Base-by-base conservation (phyloP, 805 yeast species). In the Candida bentonensis region DNA sequence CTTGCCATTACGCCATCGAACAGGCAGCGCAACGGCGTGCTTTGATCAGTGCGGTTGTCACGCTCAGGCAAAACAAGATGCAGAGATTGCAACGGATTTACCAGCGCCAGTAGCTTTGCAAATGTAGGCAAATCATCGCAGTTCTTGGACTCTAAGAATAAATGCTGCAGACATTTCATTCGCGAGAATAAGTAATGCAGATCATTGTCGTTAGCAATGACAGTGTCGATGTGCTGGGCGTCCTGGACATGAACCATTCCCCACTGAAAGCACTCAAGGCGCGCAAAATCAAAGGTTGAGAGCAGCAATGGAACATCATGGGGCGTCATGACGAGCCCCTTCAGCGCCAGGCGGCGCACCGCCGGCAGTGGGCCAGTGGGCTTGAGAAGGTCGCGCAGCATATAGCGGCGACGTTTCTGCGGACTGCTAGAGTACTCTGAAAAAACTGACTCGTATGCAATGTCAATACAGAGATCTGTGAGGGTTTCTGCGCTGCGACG, bases 271-370 rank as follows among this genome's bases (percentile, higher is more conserved):
- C 17, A 30, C 17, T 11, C 7, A 17, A 30, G 7, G 17, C 17
- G 7, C 5, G 36, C 5, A 15, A 30, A 30, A n/a, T 30, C 17
- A n/a, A 30, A 30, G 5, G 7, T 30, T 9, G 5, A 5, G 5
- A 13, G 36, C 20, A 30, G n/a, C 5, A 30, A 11, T 9, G 36
- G 36, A 9, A 30, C 36, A 30, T 30, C 36, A 11, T 30, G 17
- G 5, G 36, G 36, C 17, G 36, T 30, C 36, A 30, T 30, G 20
- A 30, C 36, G 17, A 30, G 36, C 17, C 36, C 36, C n/a, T 30
- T 30, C 36, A 30, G 36, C 5, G 36, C 7, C 7, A 30, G 36
- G 5, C n/a, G 7, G 7, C 11, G 17, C 11, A 30, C 36, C 5
- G 36, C 7, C 11, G 7, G 11, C 13, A 30, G 5, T 11, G 11